These are phyloP conservation scores for Viola odorata DNA, from an alignment of 345 rosid species.

Conservation along the genomic window DNA sequence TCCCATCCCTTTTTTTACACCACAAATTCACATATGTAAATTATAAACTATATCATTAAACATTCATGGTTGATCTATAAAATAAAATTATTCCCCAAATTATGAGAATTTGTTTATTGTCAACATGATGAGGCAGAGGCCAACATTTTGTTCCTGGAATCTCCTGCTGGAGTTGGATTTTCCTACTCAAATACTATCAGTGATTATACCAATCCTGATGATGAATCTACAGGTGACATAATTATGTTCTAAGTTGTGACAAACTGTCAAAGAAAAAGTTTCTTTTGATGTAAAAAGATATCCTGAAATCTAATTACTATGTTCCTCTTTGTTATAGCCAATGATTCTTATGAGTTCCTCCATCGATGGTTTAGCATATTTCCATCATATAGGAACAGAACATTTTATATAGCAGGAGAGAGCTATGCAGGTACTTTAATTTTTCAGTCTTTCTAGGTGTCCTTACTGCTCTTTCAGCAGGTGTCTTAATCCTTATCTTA, in stretches of 20 bases:
- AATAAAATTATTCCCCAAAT: not conserved
- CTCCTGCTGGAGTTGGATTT: constrained; percentile 95
- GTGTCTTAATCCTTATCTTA: constrained; percentile 4
- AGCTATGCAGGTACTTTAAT: constrained; percentile 72
- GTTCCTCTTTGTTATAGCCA: constrained; percentile 27
- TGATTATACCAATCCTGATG: constrained; percentile 58
- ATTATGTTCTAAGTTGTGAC: too few relatives aligned
- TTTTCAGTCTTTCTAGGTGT: not conserved
- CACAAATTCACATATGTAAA: not conserved
- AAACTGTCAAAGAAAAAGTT: too few relatives aligned
- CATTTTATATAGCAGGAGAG: constrained; percentile 86
- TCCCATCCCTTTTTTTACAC: not conserved
- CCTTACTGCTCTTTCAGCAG: too few relatives aligned
- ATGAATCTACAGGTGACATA: constrained; percentile 61
- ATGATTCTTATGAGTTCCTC: constrained; percentile 67
- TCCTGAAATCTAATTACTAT: constrained; percentile 2
- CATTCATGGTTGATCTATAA: not conserved
- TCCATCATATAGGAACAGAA: constrained; percentile 49
- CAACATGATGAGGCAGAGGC: constrained; percentile 54
- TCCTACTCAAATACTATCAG: constrained; percentile 71
- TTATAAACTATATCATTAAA: not conserved
- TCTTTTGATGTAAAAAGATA: constrained; percentile 3
- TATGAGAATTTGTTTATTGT: constrained; percentile 6
- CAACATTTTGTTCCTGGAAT: constrained; percentile 83
- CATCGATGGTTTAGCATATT: constrained; percentile 69